Evolutionary conservation across 1,284 basidiomycete species (phyloP).

Genomic region (Naganishia sp.): DNA sequence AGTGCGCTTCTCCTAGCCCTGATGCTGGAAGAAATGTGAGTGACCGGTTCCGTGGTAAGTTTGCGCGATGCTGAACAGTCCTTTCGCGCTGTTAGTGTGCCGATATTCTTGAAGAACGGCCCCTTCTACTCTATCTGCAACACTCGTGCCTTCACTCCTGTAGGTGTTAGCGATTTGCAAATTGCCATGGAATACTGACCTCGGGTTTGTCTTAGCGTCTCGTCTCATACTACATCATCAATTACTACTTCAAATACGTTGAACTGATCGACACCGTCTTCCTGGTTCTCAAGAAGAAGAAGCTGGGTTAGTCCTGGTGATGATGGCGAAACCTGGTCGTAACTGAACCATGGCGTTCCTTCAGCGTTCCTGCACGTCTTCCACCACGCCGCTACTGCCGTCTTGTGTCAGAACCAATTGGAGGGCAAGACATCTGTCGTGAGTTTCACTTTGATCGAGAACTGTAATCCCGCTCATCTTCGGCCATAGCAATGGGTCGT

Average conservation of each 20-base stretch:
- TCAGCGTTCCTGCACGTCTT: slow-evolving; percentile 95
- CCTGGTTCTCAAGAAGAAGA: slow-evolving; percentile 98
- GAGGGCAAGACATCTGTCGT: slow-evolving; percentile 89
- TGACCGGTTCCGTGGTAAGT: neutral
- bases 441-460: slow-evolving; percentile 31
- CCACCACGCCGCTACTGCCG: slow-evolving; percentile 97
- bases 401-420: slow-evolving; percentile 91
- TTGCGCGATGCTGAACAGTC: neutral
- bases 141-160: slow-evolving; percentile 76
- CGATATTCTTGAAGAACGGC: slow-evolving; percentile 70
- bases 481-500: slow-evolving; percentile 84
- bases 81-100: slow-evolving; percentile 53
- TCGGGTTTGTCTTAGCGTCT: slow-evolving; percentile 61
- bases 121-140: slow-evolving; percentile 78
- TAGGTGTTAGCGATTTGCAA: slow-evolving; percentile 52
- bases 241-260: slow-evolving; percentile 95
- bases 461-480: slow-evolving; percentile 8
- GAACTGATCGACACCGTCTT: slow-evolving; percentile 95
- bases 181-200: neutral
- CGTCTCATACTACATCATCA: slow-evolving; percentile 95
- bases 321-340: slow-evolving; percentile 11
- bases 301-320: slow-evolving; percentile 66
- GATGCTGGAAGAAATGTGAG: slow-evolving; percentile 82
- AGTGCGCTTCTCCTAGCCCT: slow-evolving; percentile 77
- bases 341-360: neutral